Percentiles rank a stretch among this genome's conserved stretches.
Conservation (phyloP, 345 rosid genomes). For the Jatropha curcas region DNA sequence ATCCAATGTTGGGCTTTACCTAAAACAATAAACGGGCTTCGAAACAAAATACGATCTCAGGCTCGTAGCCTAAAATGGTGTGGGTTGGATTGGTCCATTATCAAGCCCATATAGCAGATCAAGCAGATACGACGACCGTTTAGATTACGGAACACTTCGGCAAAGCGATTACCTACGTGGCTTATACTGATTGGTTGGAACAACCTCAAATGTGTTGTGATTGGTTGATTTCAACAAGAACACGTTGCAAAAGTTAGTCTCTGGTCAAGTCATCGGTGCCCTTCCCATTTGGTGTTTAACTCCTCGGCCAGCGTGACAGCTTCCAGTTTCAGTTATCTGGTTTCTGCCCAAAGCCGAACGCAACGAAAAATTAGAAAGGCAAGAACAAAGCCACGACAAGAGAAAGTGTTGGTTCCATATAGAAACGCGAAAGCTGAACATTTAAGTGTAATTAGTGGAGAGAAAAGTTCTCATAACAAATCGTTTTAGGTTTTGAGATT, state of each 20-base stretch:
- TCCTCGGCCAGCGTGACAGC: neutral
- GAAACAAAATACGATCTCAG: too few species aligned
- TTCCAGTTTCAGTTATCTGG: neutral
- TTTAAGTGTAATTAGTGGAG: too few species aligned
- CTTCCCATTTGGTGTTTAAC: neutral
- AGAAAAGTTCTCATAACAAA: neutral
- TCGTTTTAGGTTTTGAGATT: neutral
- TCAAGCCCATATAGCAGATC: neutral
- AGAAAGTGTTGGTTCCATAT: neutral
- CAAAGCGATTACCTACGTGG: conserved; percentile 9
- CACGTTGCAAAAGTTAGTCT: conserved; percentile 21
- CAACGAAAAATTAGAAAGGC: neutral
- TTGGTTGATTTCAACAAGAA: conserved; percentile 19
- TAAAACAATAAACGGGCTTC: too few species aligned
- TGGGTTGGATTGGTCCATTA: neutral
- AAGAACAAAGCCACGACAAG: neutral
- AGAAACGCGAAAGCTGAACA: neutral
- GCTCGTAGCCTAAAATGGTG: too few species aligned
- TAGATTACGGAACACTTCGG: too few species aligned
- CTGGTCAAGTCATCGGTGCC: conserved; percentile 17
- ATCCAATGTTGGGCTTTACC: too few species aligned
- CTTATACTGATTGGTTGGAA: neutral
- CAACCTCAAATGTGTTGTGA: neutral
- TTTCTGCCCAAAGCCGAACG: neutral
- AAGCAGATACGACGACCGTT: neutral